Base-by-base conservation (phyloP, 331 rosid species). In the Quercus phellos region DNA sequence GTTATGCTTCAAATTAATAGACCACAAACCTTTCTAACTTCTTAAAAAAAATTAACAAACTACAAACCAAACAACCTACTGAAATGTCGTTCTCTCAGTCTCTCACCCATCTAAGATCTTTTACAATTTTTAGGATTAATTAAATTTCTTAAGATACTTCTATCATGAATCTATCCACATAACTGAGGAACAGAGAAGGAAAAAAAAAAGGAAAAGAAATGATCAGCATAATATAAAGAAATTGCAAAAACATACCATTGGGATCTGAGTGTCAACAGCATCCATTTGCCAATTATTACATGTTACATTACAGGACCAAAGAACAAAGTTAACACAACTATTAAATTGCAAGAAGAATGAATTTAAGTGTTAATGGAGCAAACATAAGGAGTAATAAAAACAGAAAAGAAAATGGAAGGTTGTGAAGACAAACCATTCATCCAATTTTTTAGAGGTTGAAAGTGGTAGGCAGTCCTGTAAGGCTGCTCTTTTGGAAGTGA, bases 391-490 rank as follows among this genome's bases (percentile, higher is more conserved):
- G 17, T 9, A 4, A 7, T 46, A 3, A 12, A 6, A 53, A 26
- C 54, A 26, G 9, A 26, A 51, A 9, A 54, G 4, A 38, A 38
- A 38, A 38, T 38, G 11, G 12, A 26, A 51, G 56, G 12, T n/a
- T 11, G 14, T 32, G 18, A 2, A 63, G 18, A 21, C 56, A 66
- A 27, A 73, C 83, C 79, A 59, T 79, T 79, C 83, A 79, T 79
- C 83, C 83, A 79, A 13, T 74, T 35, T 29, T 55, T 59, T 55
- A 26, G 68, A 74, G 83, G 83, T 29, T 79, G 83, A 55, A 79
- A 79, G 53, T 79, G 83, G 75, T 51, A 79, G 16, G 79, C 75
- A 29, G 83, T 66, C 61, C 79, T 79, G 16, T 79, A 74, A 66
- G 74, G 64, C 61, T 73, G 78, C 26, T 55, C 14, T 26, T 2